These are phyloP conservation scores for Aspergillus terreus DNA, from an alignment of 2,329 filamentous ascomycete species.

Conservation along the genomic window DNA sequence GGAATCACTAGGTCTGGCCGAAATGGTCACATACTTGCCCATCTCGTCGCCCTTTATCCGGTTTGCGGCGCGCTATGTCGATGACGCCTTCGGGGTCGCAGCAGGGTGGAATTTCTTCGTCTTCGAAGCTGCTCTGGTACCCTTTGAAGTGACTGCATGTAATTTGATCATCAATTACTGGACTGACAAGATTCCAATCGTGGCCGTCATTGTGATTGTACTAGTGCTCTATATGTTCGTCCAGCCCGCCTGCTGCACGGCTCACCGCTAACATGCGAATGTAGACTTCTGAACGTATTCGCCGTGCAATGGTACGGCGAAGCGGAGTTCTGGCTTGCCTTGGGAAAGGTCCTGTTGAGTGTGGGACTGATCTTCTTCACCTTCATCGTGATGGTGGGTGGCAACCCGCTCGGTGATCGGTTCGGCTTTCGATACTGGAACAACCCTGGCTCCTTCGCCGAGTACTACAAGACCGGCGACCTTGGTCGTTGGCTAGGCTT, in stretches of 20 bases:
- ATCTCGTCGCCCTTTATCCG: constrained; percentile 46
- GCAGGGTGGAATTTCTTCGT: constrained; percentile 52
- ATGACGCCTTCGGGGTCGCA: constrained; percentile 47
- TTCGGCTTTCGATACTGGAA: constrained; percentile 71
- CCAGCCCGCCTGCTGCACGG: not conserved
- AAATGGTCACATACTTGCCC: constrained; percentile 50
- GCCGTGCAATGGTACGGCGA: constrained; percentile 73
- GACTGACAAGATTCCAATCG: constrained; percentile 44
- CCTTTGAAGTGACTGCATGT: constrained; percentile 51
- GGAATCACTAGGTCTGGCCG: constrained; percentile 38
- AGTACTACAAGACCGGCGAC: constrained; percentile 59
- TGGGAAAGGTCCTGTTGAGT: constrained; percentile 70
- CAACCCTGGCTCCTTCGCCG: constrained; percentile 65
- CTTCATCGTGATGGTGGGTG: constrained; percentile 78
- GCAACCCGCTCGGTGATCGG: constrained; percentile 67
- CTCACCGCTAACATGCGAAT: not conserved
- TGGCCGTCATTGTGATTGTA: constrained; percentile 44
- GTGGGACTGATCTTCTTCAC: constrained; percentile 71
- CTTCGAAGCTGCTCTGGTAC: constrained; percentile 49
- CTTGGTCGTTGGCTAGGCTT: constrained; percentile 75
- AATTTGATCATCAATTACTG: constrained; percentile 50
- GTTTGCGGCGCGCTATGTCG: constrained; percentile 46
- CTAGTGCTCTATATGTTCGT: constrained; percentile 43
- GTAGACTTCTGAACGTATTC: constrained; percentile 59
- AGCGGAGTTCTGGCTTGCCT: constrained; percentile 69